Percentiles rank a stretch among this genome's conserved stretches.
Conservation (phyloP, 345 rosid genomes). For the Corymbia maculata region DNA sequence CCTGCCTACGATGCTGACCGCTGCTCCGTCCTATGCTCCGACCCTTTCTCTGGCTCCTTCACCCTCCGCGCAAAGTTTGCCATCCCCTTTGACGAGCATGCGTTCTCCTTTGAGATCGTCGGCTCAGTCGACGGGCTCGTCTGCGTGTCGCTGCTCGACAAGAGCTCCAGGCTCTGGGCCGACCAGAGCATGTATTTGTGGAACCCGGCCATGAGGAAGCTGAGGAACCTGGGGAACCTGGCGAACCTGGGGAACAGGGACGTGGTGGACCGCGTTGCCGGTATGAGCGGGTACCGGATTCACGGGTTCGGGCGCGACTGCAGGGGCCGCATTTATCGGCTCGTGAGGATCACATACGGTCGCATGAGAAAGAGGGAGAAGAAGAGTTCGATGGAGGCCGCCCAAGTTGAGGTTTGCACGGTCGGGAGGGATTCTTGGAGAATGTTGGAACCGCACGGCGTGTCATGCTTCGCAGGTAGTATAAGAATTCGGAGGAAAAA, state of each 20-base stretch:
- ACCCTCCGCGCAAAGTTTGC: background rate
- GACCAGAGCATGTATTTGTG: background rate
- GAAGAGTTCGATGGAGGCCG: background rate
- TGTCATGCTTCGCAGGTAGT: background rate
- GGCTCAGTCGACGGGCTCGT: background rate
- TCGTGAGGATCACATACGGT: background rate
- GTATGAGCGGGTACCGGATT: background rate
- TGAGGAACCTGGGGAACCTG: background rate
- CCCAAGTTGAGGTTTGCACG: background rate
- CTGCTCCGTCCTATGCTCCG: background rate
- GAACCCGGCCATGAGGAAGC: background rate
- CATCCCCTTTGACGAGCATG: background rate
- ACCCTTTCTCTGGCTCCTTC: background rate
- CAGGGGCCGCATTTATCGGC: background rate
- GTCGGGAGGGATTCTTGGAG: background rate
- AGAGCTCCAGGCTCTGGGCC: background rate
- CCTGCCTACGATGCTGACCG: background rate
- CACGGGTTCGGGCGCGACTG: background rate
- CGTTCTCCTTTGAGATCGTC: background rate
- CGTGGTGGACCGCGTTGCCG: background rate
- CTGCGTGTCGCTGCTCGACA: background rate
- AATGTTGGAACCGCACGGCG: background rate
- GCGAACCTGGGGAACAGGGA: background rate
- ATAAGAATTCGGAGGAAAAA: background rate
- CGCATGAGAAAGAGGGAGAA: background rate